Base-by-base conservation (phyloP, 1,139 yeast genomes). In the Meyerozyma sp. region DNA sequence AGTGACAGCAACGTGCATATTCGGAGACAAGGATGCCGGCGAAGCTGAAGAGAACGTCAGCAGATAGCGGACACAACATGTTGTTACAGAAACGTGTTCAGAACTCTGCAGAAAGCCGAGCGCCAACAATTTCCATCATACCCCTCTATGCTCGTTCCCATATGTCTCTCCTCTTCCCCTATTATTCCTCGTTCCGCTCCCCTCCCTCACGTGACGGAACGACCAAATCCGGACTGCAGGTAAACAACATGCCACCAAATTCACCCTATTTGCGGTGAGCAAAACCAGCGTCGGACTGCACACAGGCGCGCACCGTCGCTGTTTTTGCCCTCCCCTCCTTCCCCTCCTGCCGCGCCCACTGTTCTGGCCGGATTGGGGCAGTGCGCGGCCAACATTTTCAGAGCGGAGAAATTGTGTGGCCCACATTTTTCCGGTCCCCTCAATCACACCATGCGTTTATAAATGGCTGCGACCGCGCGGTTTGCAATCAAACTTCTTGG, bases 351-450 rank as follows among this genome's bases (percentile, higher is more conserved):
- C 16, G 34, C 20, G 16, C 10, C 20, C 20, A 8, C 14, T 30
- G 34, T 13, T 27, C 34, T 30, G 34, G 34, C 34, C 34, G 14
- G 2, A 7, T 30, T 30, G 34, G 34, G 34, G 34, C 34, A 30
- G 34, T 30, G 34, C 37, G 26, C 37, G 25, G 37, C 37, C 37
- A 34, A 34, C 37, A 34, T 20, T 34, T 34, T 34, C 26, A 32
- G 16, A 34, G 37, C 37, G 37, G 37, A 34, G 37, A 34, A 18
- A 20, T 34, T 34, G 13, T 21, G 10, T 34, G 35, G 26, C 37
- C n/a, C 37, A 21, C 14, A 34, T 34, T 34, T 32, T 34, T 34
- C 37, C 37, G 37, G 37, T 20, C 37, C 37, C 37, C 37, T 34
- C 37, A 20, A 11, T 13, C 10, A 25, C n/a, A 18, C 37, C 20